phyloP scores from a whole-genome alignment of 495 filamentous ascomycete species.

The Penicillium tannophilum region DNA sequence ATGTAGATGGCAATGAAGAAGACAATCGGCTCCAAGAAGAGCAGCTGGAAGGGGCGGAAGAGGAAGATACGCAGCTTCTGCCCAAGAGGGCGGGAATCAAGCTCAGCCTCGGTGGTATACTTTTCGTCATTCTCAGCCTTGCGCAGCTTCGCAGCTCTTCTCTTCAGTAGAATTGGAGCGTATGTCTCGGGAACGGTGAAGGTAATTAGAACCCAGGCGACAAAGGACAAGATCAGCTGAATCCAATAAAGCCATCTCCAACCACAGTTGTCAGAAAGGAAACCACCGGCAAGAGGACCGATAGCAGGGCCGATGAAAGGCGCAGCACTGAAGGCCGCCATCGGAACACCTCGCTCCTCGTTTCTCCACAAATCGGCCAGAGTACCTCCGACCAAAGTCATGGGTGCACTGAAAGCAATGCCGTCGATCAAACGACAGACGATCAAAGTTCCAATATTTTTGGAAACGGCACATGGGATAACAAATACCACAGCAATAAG shows the following conservation, averaged over 20 bases:
- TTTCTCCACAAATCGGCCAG: slow-evolving; percentile 79
- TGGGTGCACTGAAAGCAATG: slow-evolving; percentile 80
- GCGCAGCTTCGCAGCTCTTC: slow-evolving; percentile 67
- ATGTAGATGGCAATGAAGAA: slow-evolving; percentile 77
- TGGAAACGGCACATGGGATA: slow-evolving; percentile 74
- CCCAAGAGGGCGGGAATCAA: slow-evolving; percentile 64
- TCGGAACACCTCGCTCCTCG: slow-evolving; percentile 81
- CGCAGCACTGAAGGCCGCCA: slow-evolving; percentile 83
- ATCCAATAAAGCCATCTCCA: slow-evolving; percentile 92
- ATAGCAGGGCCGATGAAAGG: slow-evolving; percentile 77
- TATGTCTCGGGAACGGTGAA: slow-evolving; percentile 85
- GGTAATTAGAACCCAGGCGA: slow-evolving; percentile 69
- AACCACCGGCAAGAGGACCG: slow-evolving; percentile 75
- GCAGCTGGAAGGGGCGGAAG: slow-evolving; percentile 75
- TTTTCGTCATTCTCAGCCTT: slow-evolving; percentile 61
- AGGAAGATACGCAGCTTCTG: slow-evolving; percentile 69
- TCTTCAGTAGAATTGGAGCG: slow-evolving; percentile 67
- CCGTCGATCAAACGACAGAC: slow-evolving; percentile 75
- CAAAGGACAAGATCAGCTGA: slow-evolving; percentile 67
- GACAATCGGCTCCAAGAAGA: slow-evolving; percentile 79
- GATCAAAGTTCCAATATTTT: slow-evolving; percentile 74
- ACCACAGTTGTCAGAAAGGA: slow-evolving; percentile 63
- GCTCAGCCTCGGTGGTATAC: slow-evolving; percentile 73
- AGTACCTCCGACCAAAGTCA: slow-evolving; percentile 81
- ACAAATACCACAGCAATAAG: slow-evolving; percentile 71